A percentile compares a stretch with the other conserved stretches of the same genome.
Conservation (phyloP, 306 rosid species). For the Lupinus albus region DNA sequence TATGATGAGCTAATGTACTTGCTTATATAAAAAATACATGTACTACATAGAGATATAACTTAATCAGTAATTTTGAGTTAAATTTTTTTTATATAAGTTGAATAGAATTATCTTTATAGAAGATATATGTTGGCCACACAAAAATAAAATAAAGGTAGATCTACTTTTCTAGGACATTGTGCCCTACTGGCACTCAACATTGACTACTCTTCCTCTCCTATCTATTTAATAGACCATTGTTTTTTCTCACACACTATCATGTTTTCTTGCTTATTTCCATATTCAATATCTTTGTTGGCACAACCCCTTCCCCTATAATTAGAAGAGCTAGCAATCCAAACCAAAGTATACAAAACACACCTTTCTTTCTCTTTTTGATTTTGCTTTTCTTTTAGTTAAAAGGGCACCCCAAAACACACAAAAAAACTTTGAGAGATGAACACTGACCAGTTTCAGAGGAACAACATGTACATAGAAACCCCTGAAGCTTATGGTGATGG, state of each 20-base stretch:
- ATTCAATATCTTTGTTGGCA: constrained; percentile 22
- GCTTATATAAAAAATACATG: no score
- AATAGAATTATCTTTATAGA: no score
- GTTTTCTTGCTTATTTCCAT: not conserved
- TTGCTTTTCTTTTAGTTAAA: not conserved
- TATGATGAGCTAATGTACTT: no score
- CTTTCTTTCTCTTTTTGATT: not conserved
- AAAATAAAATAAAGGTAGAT: not conserved
- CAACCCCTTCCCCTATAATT: constrained; percentile 14
- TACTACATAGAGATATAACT: no score
- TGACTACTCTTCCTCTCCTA: constrained; percentile 39
- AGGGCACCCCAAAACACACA: not conserved
- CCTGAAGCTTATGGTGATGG: constrained; percentile 47
- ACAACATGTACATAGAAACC: constrained; percentile 61
- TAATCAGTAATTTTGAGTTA: no score
- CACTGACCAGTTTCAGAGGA: constrained; percentile 53
- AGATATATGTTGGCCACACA: no score
- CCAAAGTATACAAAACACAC: constrained; percentile 3
- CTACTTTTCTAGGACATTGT: not conserved
- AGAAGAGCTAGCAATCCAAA: not conserved
- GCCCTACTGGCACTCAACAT: constrained; percentile 35
- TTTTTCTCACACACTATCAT: constrained; percentile 22
- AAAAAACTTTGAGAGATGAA: constrained; percentile 30
- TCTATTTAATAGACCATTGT: constrained; percentile 43
- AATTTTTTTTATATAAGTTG: no score